These are phyloP conservation scores for Phytophthora cryptogea DNA, from an alignment of 352 stramenopile species.

Conservation along the genomic window DNA sequence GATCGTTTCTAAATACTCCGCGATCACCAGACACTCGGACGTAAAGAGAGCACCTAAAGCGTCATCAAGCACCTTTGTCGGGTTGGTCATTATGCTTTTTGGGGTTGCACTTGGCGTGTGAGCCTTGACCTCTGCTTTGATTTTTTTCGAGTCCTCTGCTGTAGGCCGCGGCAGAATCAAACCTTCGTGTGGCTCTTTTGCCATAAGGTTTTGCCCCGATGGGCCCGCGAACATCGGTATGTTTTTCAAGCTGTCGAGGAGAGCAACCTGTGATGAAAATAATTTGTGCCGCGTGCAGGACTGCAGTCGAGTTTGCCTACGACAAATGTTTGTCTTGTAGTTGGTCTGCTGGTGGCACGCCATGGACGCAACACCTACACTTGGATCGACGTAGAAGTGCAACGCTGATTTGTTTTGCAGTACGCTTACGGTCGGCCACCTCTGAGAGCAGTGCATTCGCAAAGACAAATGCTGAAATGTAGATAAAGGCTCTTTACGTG, in stretches of 20 bases:
- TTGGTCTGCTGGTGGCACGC: constrained; percentile 1
- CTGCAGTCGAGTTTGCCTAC: background rate
- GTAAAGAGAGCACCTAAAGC: constrained; percentile 28
- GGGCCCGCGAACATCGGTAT: background rate
- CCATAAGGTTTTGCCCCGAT: background rate
- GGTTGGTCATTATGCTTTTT: background rate
- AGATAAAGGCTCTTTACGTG: too few relatives aligned
- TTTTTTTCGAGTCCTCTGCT: background rate
- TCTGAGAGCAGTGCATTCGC: too few relatives aligned
- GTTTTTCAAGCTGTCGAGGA: constrained; percentile 5
- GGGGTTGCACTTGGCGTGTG: background rate
- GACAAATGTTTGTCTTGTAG: background rate
- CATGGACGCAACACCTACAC: background rate
- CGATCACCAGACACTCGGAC: constrained; percentile 37
- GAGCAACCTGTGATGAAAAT: background rate
- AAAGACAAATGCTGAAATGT: too few relatives aligned
- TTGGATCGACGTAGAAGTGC: too few relatives aligned
- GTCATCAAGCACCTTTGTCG: constrained; percentile 4
- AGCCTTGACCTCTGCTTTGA: background rate
- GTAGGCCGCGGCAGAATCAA: background rate
- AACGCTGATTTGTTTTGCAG: too few relatives aligned
- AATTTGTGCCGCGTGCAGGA: constrained; percentile 10
- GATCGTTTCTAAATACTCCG: constrained; percentile 41
- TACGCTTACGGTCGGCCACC: too few relatives aligned
- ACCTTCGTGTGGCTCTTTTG: background rate